Evolutionary conservation across 164 flowering plant genomes (phyloP).

Genomic region (Magnolia sinica): DNA sequence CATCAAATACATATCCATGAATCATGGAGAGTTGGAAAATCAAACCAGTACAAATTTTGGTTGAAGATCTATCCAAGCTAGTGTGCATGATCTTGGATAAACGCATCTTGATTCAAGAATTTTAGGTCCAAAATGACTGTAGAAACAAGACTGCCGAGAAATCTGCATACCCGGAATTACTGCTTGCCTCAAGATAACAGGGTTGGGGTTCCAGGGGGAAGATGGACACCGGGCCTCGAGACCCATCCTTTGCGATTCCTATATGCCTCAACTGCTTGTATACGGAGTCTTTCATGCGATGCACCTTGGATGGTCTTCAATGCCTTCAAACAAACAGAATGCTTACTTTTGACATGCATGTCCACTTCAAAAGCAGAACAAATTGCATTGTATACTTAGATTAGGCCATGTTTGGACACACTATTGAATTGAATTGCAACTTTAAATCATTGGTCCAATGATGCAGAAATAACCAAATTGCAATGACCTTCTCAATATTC

Average conservation of each 20-base stretch:
- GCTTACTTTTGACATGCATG: neutral
- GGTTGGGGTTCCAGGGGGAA: conserved; percentile 30
- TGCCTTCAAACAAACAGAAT: conserved; percentile 28
- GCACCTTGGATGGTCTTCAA: conserved; percentile 51
- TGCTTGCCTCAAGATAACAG: conserved; percentile 12
- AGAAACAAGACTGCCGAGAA: neutral
- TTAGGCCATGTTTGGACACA: neutral
- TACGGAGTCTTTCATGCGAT: conserved; percentile 71
- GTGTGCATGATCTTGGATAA: neutral
- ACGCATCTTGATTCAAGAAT: no score
- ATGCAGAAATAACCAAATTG: neutral
- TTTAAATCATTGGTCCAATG: no score
- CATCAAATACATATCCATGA: neutral
- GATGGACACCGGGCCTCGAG: conserved; percentile 69
- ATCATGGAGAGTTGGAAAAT: neutral
- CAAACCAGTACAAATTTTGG: neutral
- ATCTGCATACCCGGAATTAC: neutral
- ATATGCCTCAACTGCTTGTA: conserved; percentile 81
- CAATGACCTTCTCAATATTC: neutral
- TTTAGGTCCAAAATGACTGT: no score
- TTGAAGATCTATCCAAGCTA: neutral
- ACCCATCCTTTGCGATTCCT: conserved; percentile 76
- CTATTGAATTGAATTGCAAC: neutral
- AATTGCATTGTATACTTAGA: neutral
- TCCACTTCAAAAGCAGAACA: neutral